Conservation (phyloP, 129 eudicot species). For the Centaurea solstitialis region DNA sequence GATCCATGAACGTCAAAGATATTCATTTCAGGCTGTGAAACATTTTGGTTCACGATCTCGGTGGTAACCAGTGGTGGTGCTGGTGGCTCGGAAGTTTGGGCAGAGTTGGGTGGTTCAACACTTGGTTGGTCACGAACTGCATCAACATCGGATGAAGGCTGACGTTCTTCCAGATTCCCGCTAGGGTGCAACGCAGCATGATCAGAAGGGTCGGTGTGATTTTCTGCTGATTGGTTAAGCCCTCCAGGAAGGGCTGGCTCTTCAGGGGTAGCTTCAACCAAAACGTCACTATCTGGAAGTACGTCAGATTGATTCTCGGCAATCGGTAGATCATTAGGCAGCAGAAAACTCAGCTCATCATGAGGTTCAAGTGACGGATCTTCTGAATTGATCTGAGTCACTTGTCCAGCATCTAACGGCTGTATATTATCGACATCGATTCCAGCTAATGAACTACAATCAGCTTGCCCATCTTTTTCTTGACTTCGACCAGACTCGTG, state of each 20-base stretch:
- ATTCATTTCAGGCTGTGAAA: constrained; percentile 11
- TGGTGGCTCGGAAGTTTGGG: constrained; percentile 11
- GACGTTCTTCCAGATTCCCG: not conserved
- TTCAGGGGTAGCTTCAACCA: not conserved
- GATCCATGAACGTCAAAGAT: constrained; percentile 23
- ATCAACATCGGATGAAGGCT: constrained; percentile 14
- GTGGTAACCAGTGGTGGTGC: constrained; percentile 16
- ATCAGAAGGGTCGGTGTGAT: not conserved
- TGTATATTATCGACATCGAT: constrained; percentile 9
- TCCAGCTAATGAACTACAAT: constrained; percentile 11
- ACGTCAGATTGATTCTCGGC: constrained; percentile 25
- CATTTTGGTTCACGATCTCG: constrained; percentile 21
- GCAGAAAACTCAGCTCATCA: constrained; percentile 11
- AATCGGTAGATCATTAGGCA: not conserved
- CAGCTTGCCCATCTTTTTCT: constrained; percentile 28
- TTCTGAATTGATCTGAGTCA: constrained; percentile 16
- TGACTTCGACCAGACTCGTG: constrained; percentile 15
- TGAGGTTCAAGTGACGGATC: constrained; percentile 11
- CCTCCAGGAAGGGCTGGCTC: not conserved
- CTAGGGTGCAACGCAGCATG: not conserved
- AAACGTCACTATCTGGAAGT: constrained; percentile 16
- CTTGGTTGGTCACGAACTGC: constrained; percentile 7
- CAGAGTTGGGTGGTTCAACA: not conserved
- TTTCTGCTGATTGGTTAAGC: not conserved
- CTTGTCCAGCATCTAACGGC: constrained; percentile 22